Evolutionary conservation across 306 rosid species (phyloP).

Genomic region (Canavalia ensiformis): DNA sequence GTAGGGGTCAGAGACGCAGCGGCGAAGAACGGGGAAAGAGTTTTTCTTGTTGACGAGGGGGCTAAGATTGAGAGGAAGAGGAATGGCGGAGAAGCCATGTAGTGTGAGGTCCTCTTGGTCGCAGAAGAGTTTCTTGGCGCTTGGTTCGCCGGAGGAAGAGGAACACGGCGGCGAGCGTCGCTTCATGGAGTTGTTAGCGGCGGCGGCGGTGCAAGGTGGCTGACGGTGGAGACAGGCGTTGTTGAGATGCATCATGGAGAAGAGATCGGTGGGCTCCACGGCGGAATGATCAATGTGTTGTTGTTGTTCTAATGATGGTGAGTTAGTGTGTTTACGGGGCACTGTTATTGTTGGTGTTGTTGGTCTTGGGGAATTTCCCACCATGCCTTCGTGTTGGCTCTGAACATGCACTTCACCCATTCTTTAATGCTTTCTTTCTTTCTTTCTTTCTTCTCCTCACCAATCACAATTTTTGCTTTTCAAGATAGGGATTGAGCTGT

Average conservation of each 20-base stretch:
- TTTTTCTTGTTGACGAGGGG: not conserved
- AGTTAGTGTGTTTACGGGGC: not conserved
- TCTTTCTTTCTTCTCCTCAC: not conserved
- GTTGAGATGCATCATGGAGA: slow-evolving; percentile 50
- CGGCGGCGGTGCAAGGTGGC: slow-evolving; percentile 21
- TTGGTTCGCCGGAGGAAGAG: slow-evolving; percentile 30
- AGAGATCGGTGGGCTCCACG: slow-evolving; percentile 23
- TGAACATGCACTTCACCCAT: slow-evolving; percentile 29
- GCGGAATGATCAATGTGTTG: not conserved
- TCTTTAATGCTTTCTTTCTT: not conserved
- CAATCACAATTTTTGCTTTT: no score
- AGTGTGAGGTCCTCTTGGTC: slow-evolving; percentile 36
- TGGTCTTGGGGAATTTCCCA: not conserved
- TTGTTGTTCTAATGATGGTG: not conserved
- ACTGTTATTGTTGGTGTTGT: not conserved
- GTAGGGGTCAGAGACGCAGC: slow-evolving; percentile 37
- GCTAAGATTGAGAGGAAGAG: slow-evolving; percentile 38
- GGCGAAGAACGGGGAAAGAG: slow-evolving; percentile 40
- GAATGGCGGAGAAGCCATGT: slow-evolving; percentile 50
- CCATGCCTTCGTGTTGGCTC: not conserved
- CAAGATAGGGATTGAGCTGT: not conserved
- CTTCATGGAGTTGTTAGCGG: slow-evolving; percentile 46
- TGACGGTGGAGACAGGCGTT: slow-evolving; percentile 12
- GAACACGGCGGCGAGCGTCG: slow-evolving; percentile 25
- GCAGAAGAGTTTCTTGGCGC: slow-evolving; percentile 46